These are phyloP conservation scores for Capronia coronata DNA, from an alignment of 2,329 filamentous ascomycete species.

Conservation along the genomic window DNA sequence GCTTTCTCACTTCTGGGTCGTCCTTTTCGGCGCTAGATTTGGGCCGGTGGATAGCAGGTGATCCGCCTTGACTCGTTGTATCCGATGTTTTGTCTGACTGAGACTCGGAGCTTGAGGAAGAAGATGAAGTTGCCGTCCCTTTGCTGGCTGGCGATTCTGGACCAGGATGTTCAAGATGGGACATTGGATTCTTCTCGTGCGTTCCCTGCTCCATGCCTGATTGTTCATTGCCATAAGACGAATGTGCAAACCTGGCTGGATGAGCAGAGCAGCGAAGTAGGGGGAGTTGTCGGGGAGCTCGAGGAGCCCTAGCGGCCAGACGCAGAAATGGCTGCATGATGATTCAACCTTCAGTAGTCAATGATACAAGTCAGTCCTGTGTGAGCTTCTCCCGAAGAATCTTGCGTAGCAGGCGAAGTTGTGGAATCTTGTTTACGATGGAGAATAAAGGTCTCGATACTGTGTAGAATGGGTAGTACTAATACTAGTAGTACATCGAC, in stretches of 20 bases:
- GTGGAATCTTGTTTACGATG: too few species aligned
- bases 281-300: constrained; percentile 9
- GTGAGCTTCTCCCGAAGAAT: too few species aligned
- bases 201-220: constrained; percentile 23
- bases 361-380: background rate
- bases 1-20: constrained; percentile 27
- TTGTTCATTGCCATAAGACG: constrained; percentile 25
- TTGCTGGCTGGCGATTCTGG: constrained; percentile 25
- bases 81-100: background rate
- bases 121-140: constrained; percentile 4
- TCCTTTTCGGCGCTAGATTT: constrained; percentile 25
- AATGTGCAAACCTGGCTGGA: constrained; percentile 18
- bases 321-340: constrained; percentile 14
- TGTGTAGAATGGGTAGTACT: too few species aligned
- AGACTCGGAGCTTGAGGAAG: background rate
- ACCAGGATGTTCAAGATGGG: constrained; percentile 27
- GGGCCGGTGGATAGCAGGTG: constrained; percentile 24
- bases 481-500: too few species aligned
- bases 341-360: background rate
- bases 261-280: constrained; percentile 5
- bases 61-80: constrained; percentile 8
- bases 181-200: constrained; percentile 23
- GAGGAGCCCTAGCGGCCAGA: constrained; percentile 5
- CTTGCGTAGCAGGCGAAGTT: too few species aligned
- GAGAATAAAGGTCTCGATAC: too few species aligned